phyloP scores from a whole-genome alignment of 352 stramenopile species.

The Aphanomyces stellatus region DNA sequence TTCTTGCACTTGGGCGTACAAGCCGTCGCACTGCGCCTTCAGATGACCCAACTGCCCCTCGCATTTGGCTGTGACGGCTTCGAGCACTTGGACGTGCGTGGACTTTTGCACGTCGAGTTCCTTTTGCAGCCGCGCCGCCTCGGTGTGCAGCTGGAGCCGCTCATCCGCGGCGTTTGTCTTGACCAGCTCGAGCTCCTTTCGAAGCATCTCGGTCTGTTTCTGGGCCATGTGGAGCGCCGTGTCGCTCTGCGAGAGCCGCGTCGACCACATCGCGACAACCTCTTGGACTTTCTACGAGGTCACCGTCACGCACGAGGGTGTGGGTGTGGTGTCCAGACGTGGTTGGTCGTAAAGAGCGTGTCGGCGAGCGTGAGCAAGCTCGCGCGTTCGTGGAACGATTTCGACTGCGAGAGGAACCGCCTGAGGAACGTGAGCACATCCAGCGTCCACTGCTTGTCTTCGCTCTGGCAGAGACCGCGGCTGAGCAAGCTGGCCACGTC shows the following conservation, averaged over 20 bases:
- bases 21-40: constrained; percentile 52
- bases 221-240: neutral
- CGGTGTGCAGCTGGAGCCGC: neutral
- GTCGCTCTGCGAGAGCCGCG: neutral
- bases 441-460: constrained; percentile 56
- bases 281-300: constrained; percentile 11
- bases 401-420: constrained; percentile 36
- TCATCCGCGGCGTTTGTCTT: neutral
- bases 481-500: constrained; percentile 55
- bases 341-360: constrained; percentile 35
- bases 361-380: constrained; percentile 42
- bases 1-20: constrained; percentile 71
- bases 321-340: no score
- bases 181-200: neutral
- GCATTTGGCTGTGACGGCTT: constrained; percentile 46
- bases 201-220: constrained; percentile 5
- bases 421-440: constrained; percentile 52
- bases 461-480: constrained; percentile 48
- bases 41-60: constrained; percentile 55
- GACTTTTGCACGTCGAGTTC: neutral
- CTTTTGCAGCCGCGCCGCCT: neutral
- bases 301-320: neutral
- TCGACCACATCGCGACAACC: neutral
- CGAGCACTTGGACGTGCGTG: constrained; percentile 57
- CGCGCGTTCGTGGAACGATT: constrained; percentile 38